Conservation (phyloP, 768 basidiomycete genomes). For the Kwoniella shandongensis region DNA sequence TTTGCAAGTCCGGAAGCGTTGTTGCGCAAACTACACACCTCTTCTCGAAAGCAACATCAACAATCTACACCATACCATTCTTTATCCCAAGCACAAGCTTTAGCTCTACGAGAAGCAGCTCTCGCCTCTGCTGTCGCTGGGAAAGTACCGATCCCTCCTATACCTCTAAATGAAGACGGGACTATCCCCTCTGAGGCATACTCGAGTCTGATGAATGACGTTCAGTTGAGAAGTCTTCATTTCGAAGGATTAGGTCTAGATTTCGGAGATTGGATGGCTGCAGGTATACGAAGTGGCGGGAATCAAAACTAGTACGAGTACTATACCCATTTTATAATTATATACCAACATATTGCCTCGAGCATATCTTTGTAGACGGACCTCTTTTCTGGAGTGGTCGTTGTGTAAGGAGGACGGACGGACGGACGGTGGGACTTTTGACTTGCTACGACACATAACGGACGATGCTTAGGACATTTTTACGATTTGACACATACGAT, state of each 20-base stretch:
- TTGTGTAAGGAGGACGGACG: too few relatives aligned
- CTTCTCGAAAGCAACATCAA: background rate
- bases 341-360: too few relatives aligned
- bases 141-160: conserved; percentile 15
- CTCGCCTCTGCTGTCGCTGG: too few relatives aligned
- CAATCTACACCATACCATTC: conserved; percentile 9
- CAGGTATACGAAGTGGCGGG: too few relatives aligned
- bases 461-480: too few relatives aligned
- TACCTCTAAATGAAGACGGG: conserved; percentile 1
- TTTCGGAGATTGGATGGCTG: conserved; percentile 21
- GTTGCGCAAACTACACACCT: conserved; percentile 7
- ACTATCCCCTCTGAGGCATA: conserved; percentile 4
- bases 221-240: conserved; percentile 37
- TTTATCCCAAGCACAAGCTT: background rate
- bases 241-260: conserved; percentile 39
- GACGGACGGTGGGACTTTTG: too few relatives aligned
- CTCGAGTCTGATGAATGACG: conserved; percentile 14
- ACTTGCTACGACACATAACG: too few relatives aligned
- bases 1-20: conserved; percentile 16
- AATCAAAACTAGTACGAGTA: too few relatives aligned
- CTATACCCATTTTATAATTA: too few relatives aligned
- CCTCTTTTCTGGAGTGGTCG: too few relatives aligned
- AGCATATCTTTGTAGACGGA: too few relatives aligned
- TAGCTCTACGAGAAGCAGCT: conserved; percentile 1
- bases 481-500: too few relatives aligned